Evolutionary conservation across 345 rosid genomes (phyloP).

Genomic region (Pelargonium nanum): DNA sequence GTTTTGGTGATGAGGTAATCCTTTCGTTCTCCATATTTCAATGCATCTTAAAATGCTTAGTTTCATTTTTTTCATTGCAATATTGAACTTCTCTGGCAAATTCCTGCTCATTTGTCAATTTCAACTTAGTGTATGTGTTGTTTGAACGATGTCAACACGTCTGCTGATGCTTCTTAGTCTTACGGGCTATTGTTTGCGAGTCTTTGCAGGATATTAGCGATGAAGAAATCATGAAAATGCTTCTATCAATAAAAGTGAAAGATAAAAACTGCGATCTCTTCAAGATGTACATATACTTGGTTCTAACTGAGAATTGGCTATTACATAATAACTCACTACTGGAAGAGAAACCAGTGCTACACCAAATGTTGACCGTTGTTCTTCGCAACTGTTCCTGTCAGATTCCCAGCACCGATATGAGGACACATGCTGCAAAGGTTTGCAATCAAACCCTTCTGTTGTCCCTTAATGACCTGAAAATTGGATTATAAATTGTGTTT

Average conservation of each 20-base stretch:
- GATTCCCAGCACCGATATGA: slow-evolving; percentile 62
- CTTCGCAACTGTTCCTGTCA: slow-evolving; percentile 70
- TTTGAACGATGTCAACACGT: no score
- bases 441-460: slow-evolving; percentile 8
- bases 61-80: no score
- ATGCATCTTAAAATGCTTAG: background rate
- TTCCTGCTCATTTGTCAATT: background rate
- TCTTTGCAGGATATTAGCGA: slow-evolving; percentile 49
- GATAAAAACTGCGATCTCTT: slow-evolving; percentile 55
- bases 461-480: no score
- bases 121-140: background rate
- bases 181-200: background rate
- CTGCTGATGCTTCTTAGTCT: no score
- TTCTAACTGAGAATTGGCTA: slow-evolving; percentile 71
- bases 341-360: slow-evolving; percentile 42
- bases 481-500: background rate
- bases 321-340: slow-evolving; percentile 24
- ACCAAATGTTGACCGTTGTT: slow-evolving; percentile 57
- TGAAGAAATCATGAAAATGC: slow-evolving; percentile 40
- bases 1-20: slow-evolving; percentile 55
- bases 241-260: slow-evolving; percentile 49
- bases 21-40: background rate
- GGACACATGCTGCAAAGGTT: slow-evolving; percentile 70
- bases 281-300: slow-evolving; percentile 48
- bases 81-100: no score